Base-by-base conservation (phyloP, 805 yeast species). In the Vanderwaltozyma tropicalis region DNA sequence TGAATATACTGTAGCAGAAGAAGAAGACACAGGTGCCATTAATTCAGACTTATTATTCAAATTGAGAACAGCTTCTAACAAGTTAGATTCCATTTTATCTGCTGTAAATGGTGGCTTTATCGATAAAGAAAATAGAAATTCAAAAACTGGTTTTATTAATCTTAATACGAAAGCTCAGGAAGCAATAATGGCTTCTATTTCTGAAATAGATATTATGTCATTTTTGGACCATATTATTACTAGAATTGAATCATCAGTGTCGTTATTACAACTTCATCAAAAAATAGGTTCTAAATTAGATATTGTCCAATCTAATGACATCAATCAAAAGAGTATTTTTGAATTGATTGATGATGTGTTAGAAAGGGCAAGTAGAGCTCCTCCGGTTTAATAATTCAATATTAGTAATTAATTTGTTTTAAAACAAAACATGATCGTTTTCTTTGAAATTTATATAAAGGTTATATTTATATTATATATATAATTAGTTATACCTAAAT, bases 171-270 rank as follows among this genome's bases (percentile, higher is more conserved):
- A 46, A 7, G 39, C 45, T 0, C 48, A 42, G 14, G 28, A 45
- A 15, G 43, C 53, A 2, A 47, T 52, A 5, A 52, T 52, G 32
- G 41, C 39, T 24, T 30, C 48, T 0, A 45, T 49, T 4, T 29
- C 53, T 19, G 68, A 56, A 32, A 40, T 41, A 19, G 86, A 79
- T 30, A 52, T 78, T 28, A 56, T 76, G 29, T 63, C 69, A 4
- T 65, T 79, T 31, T 62, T 82, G 42, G 85, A 79, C 41, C 81
- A 77, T 45, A 60, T 79, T 20, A 72, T 80, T 12, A 74, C 87
- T 0, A 68, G 94, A 54, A 64, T 83, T 28, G 94, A 84, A 52
- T 69, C 74, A 37, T 66, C 74, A 41, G 72, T 74, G 13, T 64
- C 70, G 1, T 43, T 67, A 32, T 47, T 75, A 35, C 56, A 62